These are phyloP conservation scores for Xylariomycetidae sp. DNA, from an alignment of 2,329 filamentous ascomycete genomes.

Conservation along the genomic window DNA sequence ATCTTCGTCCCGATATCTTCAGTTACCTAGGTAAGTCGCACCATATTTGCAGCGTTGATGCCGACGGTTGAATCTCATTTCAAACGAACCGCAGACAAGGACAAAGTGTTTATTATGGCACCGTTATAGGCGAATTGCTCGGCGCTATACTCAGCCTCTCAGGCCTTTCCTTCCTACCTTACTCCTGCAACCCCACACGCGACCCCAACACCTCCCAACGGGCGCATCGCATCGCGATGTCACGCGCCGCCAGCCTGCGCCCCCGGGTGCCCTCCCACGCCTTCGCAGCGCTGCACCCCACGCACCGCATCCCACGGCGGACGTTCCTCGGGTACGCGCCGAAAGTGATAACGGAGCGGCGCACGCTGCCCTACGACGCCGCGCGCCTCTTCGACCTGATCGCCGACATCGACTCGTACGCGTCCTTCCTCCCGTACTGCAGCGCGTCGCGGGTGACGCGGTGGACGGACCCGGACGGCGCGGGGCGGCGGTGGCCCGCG, in stretches of 20 bases:
- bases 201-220: too few species aligned
- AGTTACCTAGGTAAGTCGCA: too few species aligned
- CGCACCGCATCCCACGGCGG: slow-evolving; percentile 7
- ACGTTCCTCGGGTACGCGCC: slow-evolving; percentile 27
- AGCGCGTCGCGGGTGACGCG: slow-evolving; percentile 68
- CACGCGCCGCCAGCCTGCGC: slow-evolving; percentile 1
- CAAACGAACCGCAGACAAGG: too few species aligned
- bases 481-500: slow-evolving; percentile 56
- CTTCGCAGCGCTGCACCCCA: slow-evolving; percentile 5
- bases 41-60: too few species aligned
- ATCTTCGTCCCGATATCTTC: too few species aligned
- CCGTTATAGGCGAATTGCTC: too few species aligned
- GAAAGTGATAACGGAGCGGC: slow-evolving; percentile 54
- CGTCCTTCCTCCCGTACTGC: slow-evolving; percentile 88
- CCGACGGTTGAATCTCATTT: too few species aligned
- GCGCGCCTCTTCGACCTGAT: slow-evolving; percentile 74
- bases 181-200: too few species aligned
- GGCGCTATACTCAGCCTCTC: too few species aligned
- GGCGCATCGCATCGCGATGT: too few species aligned
- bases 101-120: too few species aligned
- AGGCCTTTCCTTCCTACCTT: too few species aligned
- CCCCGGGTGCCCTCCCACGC: not conserved
- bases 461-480: slow-evolving; percentile 48
- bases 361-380: slow-evolving; percentile 70
- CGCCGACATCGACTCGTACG: slow-evolving; percentile 81